phyloP scores from a whole-genome alignment of 2,329 filamentous ascomycete species.

The Penicillium fuscoglaucum region DNA sequence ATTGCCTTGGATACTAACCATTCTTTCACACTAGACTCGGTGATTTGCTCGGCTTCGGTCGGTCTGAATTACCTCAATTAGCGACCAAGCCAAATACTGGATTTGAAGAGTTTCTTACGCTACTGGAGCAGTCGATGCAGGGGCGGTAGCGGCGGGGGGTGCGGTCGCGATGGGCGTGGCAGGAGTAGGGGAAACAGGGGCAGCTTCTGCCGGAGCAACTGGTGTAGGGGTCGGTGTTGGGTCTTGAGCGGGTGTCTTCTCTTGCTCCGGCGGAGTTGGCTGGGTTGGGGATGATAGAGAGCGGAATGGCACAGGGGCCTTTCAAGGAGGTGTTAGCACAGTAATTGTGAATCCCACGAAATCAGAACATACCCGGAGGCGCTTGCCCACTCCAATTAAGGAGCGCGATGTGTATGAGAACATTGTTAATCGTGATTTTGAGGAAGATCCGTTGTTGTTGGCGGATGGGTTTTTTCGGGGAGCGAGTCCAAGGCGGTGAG shows the following conservation, averaged over 20 bases:
- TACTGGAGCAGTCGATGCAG: slow-evolving; percentile 4
- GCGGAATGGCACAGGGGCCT: slow-evolving; percentile 22
- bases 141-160: neutral
- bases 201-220: neutral
- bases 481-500: slow-evolving; percentile 11
- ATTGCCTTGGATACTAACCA: slow-evolving; percentile 27
- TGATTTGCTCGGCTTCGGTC: slow-evolving; percentile 12
- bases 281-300: slow-evolving; percentile 25
- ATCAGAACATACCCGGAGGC: slow-evolving; percentile 23
- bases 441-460: slow-evolving; percentile 10
- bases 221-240: slow-evolving; percentile 5
- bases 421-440: slow-evolving; percentile 22
- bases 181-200: neutral
- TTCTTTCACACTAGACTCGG: slow-evolving; percentile 28
- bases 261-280: slow-evolving; percentile 17
- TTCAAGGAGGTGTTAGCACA: neutral
- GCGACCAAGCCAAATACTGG: neutral
- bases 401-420: slow-evolving; percentile 27
- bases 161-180: neutral
- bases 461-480: slow-evolving; percentile 26
- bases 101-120: slow-evolving; percentile 14
- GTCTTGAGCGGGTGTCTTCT: slow-evolving; percentile 10
- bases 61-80: slow-evolving; percentile 18
- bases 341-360: neutral
- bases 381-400: slow-evolving; percentile 22